These are phyloP conservation scores for Phialophora tarda DNA, from an alignment of 2,329 filamentous ascomycete genomes.

Conservation along the genomic window DNA sequence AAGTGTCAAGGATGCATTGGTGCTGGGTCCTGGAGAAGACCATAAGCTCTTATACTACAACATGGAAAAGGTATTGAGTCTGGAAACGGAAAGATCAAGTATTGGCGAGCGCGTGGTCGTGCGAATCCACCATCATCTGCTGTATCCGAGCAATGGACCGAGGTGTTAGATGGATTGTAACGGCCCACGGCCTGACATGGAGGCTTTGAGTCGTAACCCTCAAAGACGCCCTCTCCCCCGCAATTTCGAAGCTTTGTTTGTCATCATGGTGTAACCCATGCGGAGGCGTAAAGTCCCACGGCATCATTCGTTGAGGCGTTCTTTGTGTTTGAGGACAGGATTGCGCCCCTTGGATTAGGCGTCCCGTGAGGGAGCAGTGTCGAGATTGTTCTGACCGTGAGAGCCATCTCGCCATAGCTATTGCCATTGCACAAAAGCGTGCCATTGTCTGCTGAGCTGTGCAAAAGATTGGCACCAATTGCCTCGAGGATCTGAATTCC, in stretches of 20 bases:
- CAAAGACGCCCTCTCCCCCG: neutral
- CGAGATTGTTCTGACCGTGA: neutral
- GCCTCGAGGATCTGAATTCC: neutral
- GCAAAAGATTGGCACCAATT: neutral
- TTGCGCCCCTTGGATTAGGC: neutral
- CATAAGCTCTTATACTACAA: neutral
- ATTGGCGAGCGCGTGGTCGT: neutral
- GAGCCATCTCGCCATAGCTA: too few species aligned
- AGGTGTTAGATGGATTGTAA: neutral
- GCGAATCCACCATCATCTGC: neutral
- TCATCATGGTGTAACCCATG: neutral
- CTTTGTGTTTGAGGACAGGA: neutral
- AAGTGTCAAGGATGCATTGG: neutral
- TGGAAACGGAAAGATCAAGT: neutral
- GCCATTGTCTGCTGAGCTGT: neutral
- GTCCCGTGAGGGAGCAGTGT: neutral
- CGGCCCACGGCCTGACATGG: neutral
- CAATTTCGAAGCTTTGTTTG: neutral
- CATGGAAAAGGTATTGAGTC: neutral
- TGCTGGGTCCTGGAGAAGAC: neutral
- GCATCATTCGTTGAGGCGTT: neutral
- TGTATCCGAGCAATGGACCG: neutral
- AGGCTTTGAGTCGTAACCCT: neutral
- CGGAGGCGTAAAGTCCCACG: neutral
- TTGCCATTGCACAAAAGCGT: neutral